phyloP scores from a whole-genome alignment of 805 yeast species.

The Monosporozyma siamensis region DNA sequence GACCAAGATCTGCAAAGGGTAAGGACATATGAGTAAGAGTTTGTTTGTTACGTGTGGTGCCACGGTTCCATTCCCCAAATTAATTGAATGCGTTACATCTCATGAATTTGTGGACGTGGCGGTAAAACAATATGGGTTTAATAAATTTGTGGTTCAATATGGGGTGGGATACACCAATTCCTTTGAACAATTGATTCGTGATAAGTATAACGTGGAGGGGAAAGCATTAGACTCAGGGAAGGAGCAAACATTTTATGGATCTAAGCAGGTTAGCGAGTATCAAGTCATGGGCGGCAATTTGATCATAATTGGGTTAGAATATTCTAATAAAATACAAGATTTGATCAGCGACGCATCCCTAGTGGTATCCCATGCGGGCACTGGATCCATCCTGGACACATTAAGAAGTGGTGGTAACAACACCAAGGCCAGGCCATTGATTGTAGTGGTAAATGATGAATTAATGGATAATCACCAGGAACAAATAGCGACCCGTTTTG shows the following conservation, averaged over 20 bases:
- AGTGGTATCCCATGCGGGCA: constrained; percentile 82
- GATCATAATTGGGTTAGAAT: constrained; percentile 10
- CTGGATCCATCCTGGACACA: constrained; percentile 84
- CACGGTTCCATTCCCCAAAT: constrained; percentile 65
- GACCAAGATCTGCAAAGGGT: too few relatives aligned
- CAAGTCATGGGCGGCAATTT: not conserved
- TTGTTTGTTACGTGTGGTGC: constrained; percentile 80
- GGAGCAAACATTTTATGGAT: not conserved
- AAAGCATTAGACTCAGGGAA: too few relatives aligned
- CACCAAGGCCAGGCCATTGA: constrained; percentile 37
- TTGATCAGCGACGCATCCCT: constrained; percentile 29
- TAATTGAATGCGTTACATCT: constrained; percentile 40
- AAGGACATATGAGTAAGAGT: constrained; percentile 9
- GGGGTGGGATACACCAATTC: constrained; percentile 35
- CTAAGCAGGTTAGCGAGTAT: not conserved
- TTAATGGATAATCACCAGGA: constrained; percentile 85
- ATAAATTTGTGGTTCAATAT: constrained; percentile 46
- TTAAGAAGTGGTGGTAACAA: constrained; percentile 32
- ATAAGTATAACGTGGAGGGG: too few relatives aligned
- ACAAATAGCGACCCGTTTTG: constrained; percentile 60
- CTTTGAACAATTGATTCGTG: constrained; percentile 9
- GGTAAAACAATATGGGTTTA: constrained; percentile 33
- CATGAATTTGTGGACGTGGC: constrained; percentile 26
- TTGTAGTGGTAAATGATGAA: constrained; percentile 60
- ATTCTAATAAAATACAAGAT: constrained; percentile 9